Conservation (phyloP, 176 grass and related monocot species). For the Triticum urartu region DNA sequence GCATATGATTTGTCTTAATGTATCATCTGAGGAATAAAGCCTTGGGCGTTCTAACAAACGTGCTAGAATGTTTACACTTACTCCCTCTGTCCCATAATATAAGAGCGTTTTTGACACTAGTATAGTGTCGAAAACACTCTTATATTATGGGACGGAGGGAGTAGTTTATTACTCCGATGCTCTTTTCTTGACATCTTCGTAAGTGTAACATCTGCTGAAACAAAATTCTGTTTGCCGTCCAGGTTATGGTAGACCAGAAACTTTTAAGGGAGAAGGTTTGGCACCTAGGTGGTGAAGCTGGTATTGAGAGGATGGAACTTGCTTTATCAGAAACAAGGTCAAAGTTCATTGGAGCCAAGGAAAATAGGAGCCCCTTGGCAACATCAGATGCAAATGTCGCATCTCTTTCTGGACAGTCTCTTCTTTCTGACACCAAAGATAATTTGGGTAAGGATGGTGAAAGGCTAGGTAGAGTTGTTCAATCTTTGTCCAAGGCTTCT, state of each 20-base stretch:
- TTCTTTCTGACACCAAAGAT: constrained; percentile 28
- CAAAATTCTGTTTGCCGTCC: not conserved
- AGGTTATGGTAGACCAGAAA: constrained; percentile 83
- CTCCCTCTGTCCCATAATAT: too few relatives aligned
- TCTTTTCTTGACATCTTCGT: constrained; percentile 21
- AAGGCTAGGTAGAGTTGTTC: constrained; percentile 32
- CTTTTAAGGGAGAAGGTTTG: constrained; percentile 70
- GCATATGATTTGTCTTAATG: not conserved
- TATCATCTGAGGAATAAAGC: not conserved
- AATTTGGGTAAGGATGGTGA: constrained; percentile 24
- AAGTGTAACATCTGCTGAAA: constrained; percentile 23
- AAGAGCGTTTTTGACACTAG: too few relatives aligned
- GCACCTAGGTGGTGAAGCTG: constrained; percentile 65
- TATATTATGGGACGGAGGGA: too few relatives aligned
- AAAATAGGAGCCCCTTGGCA: constrained; percentile 25
- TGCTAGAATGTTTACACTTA: not conserved
- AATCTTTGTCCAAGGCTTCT: constrained; percentile 50
- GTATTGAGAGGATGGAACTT: constrained; percentile 79
- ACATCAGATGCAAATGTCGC: constrained; percentile 28
- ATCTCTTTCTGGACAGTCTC: constrained; percentile 38
- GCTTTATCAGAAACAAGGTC: constrained; percentile 67
- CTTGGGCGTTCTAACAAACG: not conserved
- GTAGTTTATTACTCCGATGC: not conserved
- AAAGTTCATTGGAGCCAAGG: constrained; percentile 72
- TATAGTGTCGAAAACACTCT: too few relatives aligned